These are phyloP conservation scores for Knufia petricola DNA, from an alignment of 2,329 filamentous ascomycete species.

Conservation along the genomic window DNA sequence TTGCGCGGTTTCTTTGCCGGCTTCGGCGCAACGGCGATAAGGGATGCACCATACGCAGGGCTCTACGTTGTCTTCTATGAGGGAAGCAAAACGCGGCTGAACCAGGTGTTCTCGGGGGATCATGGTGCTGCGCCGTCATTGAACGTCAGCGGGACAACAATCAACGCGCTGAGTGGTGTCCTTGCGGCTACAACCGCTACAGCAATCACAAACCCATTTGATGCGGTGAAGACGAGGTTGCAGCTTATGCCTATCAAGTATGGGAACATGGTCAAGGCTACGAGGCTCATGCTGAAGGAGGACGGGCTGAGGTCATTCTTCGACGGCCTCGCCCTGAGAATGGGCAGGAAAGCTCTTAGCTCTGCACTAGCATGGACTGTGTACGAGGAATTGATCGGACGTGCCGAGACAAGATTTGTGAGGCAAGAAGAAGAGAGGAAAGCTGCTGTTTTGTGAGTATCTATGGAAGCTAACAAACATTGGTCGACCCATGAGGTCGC, in stretches of 20 bases:
- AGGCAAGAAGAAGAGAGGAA: constrained; percentile 10
- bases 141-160: constrained; percentile 43
- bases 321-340: constrained; percentile 74
- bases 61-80: constrained; percentile 94
- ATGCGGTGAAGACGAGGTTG: constrained; percentile 89
- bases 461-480: no score
- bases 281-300: constrained; percentile 65
- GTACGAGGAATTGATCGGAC: constrained; percentile 83
- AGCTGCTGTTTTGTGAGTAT: constrained; percentile 14
- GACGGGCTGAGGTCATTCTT: constrained; percentile 75
- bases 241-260: constrained; percentile 81
- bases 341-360: constrained; percentile 84
- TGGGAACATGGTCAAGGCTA: constrained; percentile 70
- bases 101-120: constrained; percentile 20
- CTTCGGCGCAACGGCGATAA: constrained; percentile 83
- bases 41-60: constrained; percentile 94
- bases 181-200: constrained; percentile 75
- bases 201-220: constrained; percentile 87
- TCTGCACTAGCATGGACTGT: constrained; percentile 95
- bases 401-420: constrained; percentile 45
- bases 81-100: constrained; percentile 59
- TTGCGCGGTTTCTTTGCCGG: constrained; percentile 81
- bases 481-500: no score
- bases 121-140: background rate
- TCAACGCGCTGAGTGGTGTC: constrained; percentile 79